phyloP scores from a whole-genome alignment of 768 basidiomycete species.

The Macrolepiota fuliginosa region DNA sequence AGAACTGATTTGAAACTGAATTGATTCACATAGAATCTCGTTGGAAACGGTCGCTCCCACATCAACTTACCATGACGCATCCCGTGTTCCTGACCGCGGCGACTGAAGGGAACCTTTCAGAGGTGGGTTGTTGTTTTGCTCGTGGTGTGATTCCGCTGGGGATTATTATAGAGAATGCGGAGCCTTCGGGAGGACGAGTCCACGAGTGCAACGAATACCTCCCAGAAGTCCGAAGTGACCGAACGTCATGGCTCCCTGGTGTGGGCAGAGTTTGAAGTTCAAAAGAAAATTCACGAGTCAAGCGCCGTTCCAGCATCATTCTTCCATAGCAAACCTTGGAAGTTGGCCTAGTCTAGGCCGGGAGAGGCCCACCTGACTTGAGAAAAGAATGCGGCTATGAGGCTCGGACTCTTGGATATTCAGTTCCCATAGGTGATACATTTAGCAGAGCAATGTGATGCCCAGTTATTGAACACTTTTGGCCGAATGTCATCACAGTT shows the following conservation, averaged over 20 bases:
- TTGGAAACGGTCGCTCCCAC: too few relatives aligned
- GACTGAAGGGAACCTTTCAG: neutral
- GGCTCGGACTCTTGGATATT: neutral
- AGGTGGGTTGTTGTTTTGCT: neutral
- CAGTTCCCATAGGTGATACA: neutral
- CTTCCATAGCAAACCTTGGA: neutral
- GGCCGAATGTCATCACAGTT: neutral
- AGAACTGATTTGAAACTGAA: too few relatives aligned
- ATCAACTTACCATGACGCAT: neutral
- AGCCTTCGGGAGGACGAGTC: neutral
- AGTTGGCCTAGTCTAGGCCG: neutral
- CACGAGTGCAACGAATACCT: neutral
- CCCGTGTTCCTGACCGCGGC: neutral
- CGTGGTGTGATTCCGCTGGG: neutral
- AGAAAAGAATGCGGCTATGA: neutral
- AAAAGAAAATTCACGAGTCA: neutral
- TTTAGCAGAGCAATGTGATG: neutral
- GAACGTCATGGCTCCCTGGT: neutral
- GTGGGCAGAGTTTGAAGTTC: neutral
- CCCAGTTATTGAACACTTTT: too few relatives aligned
- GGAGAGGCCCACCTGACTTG: neutral
- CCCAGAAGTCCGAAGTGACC: too few relatives aligned
- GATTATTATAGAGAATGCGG: neutral
- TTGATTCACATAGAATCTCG: too few relatives aligned
- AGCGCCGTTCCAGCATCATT: neutral